Evolutionary conservation across 345 rosid species (phyloP).

Genomic region (Boechera stricta): DNA sequence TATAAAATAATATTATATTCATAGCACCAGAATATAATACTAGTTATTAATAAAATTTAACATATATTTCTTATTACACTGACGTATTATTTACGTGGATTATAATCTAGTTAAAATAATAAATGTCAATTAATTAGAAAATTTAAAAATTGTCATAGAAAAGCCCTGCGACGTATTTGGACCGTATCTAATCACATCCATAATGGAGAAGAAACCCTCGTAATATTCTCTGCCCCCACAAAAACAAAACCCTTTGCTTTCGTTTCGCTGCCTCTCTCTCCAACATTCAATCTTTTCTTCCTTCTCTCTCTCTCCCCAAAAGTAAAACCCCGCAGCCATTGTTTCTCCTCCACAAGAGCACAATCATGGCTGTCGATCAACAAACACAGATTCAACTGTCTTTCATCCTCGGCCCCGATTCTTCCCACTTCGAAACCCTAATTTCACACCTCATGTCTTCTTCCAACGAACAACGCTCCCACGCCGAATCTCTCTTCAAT

Average conservation of each 20-base stretch:
- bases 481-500: constrained; percentile 65
- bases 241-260: not conserved
- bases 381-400: constrained; percentile 48
- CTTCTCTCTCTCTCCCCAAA: not conserved
- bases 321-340: constrained; percentile 24
- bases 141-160: no score
- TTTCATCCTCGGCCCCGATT: constrained; percentile 54
- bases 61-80: no score
- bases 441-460: constrained; percentile 74
- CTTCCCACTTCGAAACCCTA: constrained; percentile 65
- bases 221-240: not conserved
- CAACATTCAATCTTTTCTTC: not conserved
- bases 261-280: not conserved
- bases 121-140: no score
- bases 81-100: no score
- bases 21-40: no score
- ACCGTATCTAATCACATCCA: no score
- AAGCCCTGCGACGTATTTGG: no score
- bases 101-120: no score
- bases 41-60: no score
- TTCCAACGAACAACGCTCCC: constrained; percentile 70
- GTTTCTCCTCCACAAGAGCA: not conserved
- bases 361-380: constrained; percentile 46
- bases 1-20: no score
- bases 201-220: not conserved